These are phyloP conservation scores for Protomyces macrosporus DNA, from an alignment of 1,139 yeast species.

Conservation along the genomic window DNA sequence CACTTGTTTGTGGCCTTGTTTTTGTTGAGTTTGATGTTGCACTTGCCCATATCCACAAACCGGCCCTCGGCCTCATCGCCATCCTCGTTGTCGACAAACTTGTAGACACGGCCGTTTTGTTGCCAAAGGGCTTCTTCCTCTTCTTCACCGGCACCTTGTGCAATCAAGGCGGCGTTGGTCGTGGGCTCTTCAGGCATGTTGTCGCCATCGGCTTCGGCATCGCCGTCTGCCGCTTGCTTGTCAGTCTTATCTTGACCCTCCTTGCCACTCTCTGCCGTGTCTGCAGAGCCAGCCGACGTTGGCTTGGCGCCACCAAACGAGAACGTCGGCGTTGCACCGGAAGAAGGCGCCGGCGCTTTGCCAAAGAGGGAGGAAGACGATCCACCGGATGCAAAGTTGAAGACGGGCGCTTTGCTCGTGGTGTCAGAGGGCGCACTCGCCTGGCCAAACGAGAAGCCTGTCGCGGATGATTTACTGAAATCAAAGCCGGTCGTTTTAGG, in stretches of 20 bases:
- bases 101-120: constrained; percentile 66
- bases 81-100: neutral
- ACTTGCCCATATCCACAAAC: constrained; percentile 57
- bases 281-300: constrained; percentile 27
- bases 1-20: constrained; percentile 55
- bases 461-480: constrained; percentile 1
- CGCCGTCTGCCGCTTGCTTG: neutral
- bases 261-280: constrained; percentile 34
- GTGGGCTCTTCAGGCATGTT: constrained; percentile 25
- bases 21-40: constrained; percentile 71
- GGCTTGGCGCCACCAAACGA: constrained; percentile 1
- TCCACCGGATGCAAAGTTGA: constrained; percentile 5
- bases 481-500: constrained; percentile 5
- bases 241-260: neutral
- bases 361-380: constrained; percentile 8
- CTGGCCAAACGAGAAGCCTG: constrained; percentile 13
- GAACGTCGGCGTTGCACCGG: constrained; percentile 9
- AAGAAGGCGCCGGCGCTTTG: neutral
- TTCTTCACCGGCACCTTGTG: constrained; percentile 77
- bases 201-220: constrained; percentile 4
- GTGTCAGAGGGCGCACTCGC: constrained; percentile 2
- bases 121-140: constrained; percentile 60
- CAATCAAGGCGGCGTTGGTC: constrained; percentile 37
- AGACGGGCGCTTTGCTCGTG: constrained; percentile 1
- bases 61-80: constrained; percentile 39